Conservation (phyloP, 2,329 filamentous ascomycete species). For the Penicillium sp. region DNA sequence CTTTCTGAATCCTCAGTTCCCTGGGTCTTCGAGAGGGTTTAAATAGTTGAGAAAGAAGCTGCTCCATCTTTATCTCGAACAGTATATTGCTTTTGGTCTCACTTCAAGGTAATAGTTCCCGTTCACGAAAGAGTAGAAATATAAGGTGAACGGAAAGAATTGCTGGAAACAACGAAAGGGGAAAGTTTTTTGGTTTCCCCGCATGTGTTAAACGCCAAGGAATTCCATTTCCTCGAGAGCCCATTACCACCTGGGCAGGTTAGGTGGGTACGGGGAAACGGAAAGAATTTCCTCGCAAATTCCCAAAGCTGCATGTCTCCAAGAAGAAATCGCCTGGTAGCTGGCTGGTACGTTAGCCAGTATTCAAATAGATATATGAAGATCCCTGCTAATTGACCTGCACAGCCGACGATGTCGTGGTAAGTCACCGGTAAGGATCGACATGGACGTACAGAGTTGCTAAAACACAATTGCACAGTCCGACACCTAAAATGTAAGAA, state of each 20-base stretch:
- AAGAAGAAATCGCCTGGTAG: slow-evolving; percentile 18
- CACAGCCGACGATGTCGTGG: slow-evolving; percentile 26
- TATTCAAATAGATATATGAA: background rate
- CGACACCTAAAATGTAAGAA: slow-evolving; percentile 26
- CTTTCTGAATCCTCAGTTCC: background rate
- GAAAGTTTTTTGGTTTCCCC: slow-evolving; percentile 9
- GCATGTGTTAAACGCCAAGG: background rate
- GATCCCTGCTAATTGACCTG: background rate
- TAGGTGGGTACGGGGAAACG: background rate
- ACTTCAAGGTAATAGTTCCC: background rate
- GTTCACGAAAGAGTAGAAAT: background rate
- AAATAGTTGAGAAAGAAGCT: slow-evolving; percentile 6
- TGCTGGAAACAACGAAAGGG: background rate
- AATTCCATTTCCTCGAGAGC: background rate
- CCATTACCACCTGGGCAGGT: background rate
- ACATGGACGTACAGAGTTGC: background rate
- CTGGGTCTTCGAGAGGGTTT: slow-evolving; percentile 5
- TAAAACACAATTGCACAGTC: slow-evolving; percentile 4
- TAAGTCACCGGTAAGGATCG: slow-evolving; percentile 7
- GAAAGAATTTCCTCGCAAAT: slow-evolving; percentile 10
- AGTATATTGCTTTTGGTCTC: background rate
- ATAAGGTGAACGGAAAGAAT: slow-evolving; percentile 12
- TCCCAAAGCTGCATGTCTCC: slow-evolving; percentile 11
- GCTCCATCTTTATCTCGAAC: background rate
- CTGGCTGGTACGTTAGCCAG: slow-evolving; percentile 22